Base-by-base conservation (phyloP, 257 asterid genomes). In the Forsythia viridissima region DNA sequence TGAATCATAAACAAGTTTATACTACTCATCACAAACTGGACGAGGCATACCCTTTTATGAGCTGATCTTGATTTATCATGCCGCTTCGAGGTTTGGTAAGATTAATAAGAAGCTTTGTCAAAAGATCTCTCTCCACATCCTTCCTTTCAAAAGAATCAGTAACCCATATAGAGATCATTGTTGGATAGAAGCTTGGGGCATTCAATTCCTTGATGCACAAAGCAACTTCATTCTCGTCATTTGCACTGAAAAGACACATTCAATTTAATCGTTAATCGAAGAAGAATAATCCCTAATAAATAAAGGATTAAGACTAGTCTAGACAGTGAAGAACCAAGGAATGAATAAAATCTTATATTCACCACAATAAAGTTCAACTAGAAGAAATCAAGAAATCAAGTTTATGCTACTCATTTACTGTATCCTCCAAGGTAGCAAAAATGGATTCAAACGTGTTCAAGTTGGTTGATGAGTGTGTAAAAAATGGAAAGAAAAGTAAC, bases 61-160 rank as follows among this genome's bases (percentile, higher is more conserved):
- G 91, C 79, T 91, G 99, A 84, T 86, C 90, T 63, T 79, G 82
- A 76, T 78, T 93, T 81, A 95, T 72, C 52, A 80, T 77, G 79
- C 81, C 81, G 74, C 84, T 90, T 57, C 36, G 85, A 79, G 91
- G 84, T 74, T 90, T 87, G n/a, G 93, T 61, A 34, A 92, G 93
- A 85, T 80, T 81, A 61, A 91, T 66, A 8, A 94, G 94, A 82
- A 95, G 96, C 83, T 86, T 87, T 34, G 96, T 82, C 77, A 95
- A 81, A 52, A 87, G 88, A 68, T 89, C 93, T 79, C 91, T 87
- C 82, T 93, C 97, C 89, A 76, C 70, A 77, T 90, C 97, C 86
- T 92, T 95, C 89, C 90, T 88, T 89, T 93, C 99, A 37, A 96
- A 96, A 57, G 99, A 96, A 80, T 96, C 96, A 1, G 80, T 87